phyloP scores from a whole-genome alignment of 1,139 yeast species.

The Pichia sp. region DNA sequence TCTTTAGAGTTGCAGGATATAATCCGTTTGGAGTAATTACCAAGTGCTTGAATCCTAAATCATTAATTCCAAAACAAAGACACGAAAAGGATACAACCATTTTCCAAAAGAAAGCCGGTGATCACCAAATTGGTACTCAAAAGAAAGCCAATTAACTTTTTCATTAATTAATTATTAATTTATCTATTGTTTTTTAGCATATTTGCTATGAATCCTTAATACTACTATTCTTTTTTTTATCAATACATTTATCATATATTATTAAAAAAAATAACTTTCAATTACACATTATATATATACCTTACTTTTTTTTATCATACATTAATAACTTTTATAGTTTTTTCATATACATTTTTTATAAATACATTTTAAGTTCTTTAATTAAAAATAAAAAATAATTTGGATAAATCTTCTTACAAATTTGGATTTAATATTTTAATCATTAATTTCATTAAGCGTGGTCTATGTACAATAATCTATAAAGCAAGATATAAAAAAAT shows the following conservation, averaged over 20 bases:
- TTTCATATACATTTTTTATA: not conserved
- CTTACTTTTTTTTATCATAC: not conserved
- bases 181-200: not conserved
- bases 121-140: constrained; percentile 25
- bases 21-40: constrained; percentile 5
- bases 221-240: not conserved
- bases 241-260: not conserved
- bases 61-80: constrained; percentile 22
- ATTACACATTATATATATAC: not conserved
- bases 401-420: not conserved
- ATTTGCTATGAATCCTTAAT: not conserved
- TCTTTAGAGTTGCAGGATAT: constrained; percentile 13
- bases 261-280: not conserved
- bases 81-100: constrained; percentile 35
- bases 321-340: not conserved
- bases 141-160: constrained; percentile 12
- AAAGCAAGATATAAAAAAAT: not conserved
- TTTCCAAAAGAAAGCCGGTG: constrained; percentile 32
- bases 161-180: not conserved
- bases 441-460: not conserved
- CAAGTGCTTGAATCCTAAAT: constrained; percentile 8
- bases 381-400: not conserved
- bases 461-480: not conserved
- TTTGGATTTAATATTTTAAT: not conserved
- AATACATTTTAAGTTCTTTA: not conserved